Evolutionary conservation across 2,329 filamentous ascomycete genomes (phyloP), one percentile per base, ranked within the genome.

Genomic region (Orbilia quercus): DNA sequence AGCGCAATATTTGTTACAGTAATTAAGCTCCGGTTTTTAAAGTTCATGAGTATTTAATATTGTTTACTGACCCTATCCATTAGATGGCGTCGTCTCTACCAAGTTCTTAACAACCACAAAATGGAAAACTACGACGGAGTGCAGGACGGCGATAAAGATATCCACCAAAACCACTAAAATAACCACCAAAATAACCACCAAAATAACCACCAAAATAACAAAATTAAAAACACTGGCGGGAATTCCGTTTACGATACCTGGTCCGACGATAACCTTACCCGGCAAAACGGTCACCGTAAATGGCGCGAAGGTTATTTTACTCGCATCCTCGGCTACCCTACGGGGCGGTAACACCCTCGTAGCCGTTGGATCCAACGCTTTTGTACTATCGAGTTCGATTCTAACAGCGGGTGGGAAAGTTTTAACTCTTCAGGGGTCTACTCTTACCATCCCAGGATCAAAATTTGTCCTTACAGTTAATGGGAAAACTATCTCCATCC

Each of bases 171-270:
- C 22, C 9, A 23, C 18, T n/a, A 22, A n/a, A n/a, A n/a, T n/a
- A 2, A 57, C n/a, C n/a, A n/a, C n/a, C n/a, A n/a, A n/a, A n/a
- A n/a, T n/a, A 7, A 20, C 14, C 16, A 57, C 53, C 20, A 57
- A 57, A 25, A 44, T 16, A 11, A 31, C 22, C 7, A 28, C n/a
- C 7, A 51, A 51, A n/a, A 51, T 23, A 48, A 23, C 12, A 12
- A 47, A 47, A 22, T 7, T 50, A 2, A 57, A 57, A n/a, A 57
- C 53, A 3, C 18, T 57, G 18, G 23, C 31, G 9, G 53, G 36
- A 7, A 57, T 42, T 22, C 53, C 53, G 1, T 57, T 42, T 11
- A 57, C 53, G 14, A 11, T 28, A 9, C 22, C 53, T 14, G 38
- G 22, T 28, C 28, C 36, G n/a, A 57, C 20, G 1, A 9, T 57